Percentiles rank a stretch among this genome's conserved stretches.
phyloP scores from a whole-genome alignment of 2,329 filamentous ascomycete genomes.

The Aaosphaeria pasadenensis region DNA sequence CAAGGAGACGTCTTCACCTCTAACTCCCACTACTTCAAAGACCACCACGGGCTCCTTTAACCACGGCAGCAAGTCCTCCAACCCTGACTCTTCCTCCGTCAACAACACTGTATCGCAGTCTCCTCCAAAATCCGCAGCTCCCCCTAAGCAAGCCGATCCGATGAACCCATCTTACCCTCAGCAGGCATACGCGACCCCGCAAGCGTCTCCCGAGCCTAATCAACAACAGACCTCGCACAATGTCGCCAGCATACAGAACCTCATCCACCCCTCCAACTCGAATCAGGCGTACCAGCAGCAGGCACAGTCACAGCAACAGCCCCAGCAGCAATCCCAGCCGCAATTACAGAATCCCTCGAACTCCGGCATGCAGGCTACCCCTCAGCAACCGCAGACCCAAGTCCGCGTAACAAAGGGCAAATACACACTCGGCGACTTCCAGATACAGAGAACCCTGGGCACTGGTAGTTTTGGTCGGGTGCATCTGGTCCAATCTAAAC shows the following conservation, averaged over 20 bases:
- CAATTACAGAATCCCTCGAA: no score
- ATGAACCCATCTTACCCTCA: conserved; percentile 39
- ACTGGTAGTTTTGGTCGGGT: conserved; percentile 97
- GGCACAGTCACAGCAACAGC: conserved; percentile 16
- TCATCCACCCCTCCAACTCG: conserved; percentile 64
- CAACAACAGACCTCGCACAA: conserved; percentile 55
- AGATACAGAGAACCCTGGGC: conserved; percentile 84
- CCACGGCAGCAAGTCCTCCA: conserved; percentile 28
- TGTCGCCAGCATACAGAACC: conserved; percentile 76
- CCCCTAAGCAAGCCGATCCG: conserved; percentile 35
- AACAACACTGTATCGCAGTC: conserved; percentile 10
- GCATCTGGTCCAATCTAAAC: conserved; percentile 93
- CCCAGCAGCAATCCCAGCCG: conserved; percentile 32
- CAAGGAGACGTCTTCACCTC: conserved; percentile 52
- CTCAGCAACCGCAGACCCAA: conserved; percentile 25
- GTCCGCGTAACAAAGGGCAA: conserved; percentile 86
- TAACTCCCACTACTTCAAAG: conserved; percentile 31
- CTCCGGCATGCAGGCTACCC: conserved; percentile 17
- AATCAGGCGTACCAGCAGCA: conserved; percentile 14
- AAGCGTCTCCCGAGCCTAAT: conserved; percentile 28
- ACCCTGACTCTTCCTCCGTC: conserved; percentile 8
- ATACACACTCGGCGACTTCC: conserved; percentile 89
- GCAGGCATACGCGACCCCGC: conserved; percentile 28
- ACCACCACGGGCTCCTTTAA: conserved; percentile 24
- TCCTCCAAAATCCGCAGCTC: conserved; percentile 12